These are phyloP conservation scores for Suillus placidus DNA, from an alignment of 768 basidiomycete species.

Conservation along the genomic window DNA sequence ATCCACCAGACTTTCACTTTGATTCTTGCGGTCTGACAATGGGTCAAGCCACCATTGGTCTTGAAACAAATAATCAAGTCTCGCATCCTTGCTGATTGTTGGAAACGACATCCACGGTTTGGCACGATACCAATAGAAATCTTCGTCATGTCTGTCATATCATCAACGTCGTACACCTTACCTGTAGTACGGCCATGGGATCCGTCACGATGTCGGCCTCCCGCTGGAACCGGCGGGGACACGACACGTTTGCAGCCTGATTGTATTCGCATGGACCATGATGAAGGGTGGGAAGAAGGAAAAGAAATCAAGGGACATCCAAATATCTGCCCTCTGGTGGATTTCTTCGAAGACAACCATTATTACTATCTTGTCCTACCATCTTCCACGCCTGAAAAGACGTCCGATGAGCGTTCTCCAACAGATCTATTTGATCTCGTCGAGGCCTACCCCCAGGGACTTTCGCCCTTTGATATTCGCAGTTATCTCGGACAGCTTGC, in stretches of 20 bases:
- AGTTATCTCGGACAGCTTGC: conserved; percentile 93
- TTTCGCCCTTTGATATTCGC: conserved; percentile 72
- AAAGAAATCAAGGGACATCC: conserved; percentile 86
- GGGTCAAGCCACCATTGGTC: conserved; percentile 75
- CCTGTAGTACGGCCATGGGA: conserved; percentile 84
- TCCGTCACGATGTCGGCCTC: conserved; percentile 52
- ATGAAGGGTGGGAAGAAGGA: conserved; percentile 65
- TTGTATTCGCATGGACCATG: background rate
- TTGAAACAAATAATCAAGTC: conserved; percentile 99
- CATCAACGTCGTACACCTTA: conserved; percentile 77
- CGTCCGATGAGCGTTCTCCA: conserved; percentile 53
- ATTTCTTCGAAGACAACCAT: conserved; percentile 96
- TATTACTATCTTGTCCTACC: conserved; percentile 96
- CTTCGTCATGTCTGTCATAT: conserved; percentile 90
- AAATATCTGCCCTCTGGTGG: conserved; percentile 90
- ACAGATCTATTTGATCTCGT: conserved; percentile 96
- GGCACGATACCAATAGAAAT: conserved; percentile 99
- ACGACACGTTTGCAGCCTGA: background rate
- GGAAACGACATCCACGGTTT: conserved; percentile 94
- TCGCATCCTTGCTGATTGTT: conserved; percentile 97
- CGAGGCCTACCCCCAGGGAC: conserved; percentile 83
- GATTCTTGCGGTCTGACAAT: conserved; percentile 21
- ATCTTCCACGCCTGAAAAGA: conserved; percentile 63
- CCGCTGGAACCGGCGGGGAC: conserved; percentile 22
- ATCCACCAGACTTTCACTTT: conserved; percentile 15